Conservation (phyloP, 176 grass and related monocot species). For the Themeda triandra region DNA sequence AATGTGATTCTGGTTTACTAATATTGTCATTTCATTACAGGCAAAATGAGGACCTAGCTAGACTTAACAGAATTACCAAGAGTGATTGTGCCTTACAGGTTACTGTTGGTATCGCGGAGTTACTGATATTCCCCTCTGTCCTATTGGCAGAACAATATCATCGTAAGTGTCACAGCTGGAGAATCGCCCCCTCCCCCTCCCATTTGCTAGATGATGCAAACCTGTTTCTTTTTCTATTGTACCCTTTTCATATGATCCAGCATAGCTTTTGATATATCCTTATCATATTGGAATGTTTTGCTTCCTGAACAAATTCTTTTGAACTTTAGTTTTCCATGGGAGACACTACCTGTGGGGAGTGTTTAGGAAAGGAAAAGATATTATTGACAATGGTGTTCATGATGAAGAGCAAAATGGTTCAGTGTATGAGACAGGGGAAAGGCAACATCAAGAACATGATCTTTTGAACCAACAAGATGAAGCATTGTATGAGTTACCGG, state of each 20-base stretch:
- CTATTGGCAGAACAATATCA: constrained; percentile 45
- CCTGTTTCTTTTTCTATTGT: not conserved
- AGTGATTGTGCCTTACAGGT: constrained; percentile 35
- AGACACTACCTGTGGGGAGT: constrained; percentile 58
- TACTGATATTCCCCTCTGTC: constrained; percentile 53
- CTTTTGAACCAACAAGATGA: constrained; percentile 12
- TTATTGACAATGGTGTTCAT: not conserved
- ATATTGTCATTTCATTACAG: constrained; percentile 19
- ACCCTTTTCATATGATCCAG: not conserved
- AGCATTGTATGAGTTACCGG: not conserved
- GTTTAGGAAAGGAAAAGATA: constrained; percentile 33
- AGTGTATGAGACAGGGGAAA: not conserved
- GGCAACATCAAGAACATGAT: constrained; percentile 16
- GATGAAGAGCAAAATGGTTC: constrained; percentile 19
- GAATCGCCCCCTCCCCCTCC: too few relatives aligned
- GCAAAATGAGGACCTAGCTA: constrained; percentile 36
- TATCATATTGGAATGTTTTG: not conserved
- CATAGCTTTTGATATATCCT: not conserved
- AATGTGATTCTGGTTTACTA: constrained; percentile 2
- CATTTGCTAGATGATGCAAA: not conserved
- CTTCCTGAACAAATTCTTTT: constrained; percentile 14
- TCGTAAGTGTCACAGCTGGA: constrained; percentile 17
- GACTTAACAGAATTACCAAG: constrained; percentile 30
- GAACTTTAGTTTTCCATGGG: constrained; percentile 40
- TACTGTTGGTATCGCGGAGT: constrained; percentile 35